Evolutionary conservation across 2,329 filamentous ascomycete genomes (phyloP), one percentile per base, ranked within the genome.

Genomic region (Chrysoporthe cubensis): DNA sequence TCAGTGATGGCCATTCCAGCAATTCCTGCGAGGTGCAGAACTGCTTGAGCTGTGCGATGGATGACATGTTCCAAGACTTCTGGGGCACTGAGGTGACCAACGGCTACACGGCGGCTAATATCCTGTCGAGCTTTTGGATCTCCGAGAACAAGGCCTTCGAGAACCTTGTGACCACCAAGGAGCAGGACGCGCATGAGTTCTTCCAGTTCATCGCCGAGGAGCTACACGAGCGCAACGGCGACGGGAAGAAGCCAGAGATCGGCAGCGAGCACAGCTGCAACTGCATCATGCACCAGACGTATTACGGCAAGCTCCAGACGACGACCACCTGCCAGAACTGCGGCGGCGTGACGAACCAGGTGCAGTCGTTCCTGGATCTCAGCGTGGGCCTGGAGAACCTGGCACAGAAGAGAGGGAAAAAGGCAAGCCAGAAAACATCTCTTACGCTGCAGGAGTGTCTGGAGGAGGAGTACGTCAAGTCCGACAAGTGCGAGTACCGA

Each of bases 101-200:
- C 71, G 94, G 94, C 0, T 97, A 96, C 74, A 95, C 94, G 1
- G 93, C 94, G 1, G 91, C 96, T 9, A 94, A 93, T 74, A 93
- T 98, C 75, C 85, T 98, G 57, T 90, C 94, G 67, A 93, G 91
- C 13, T 94, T 94, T 75, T 97, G 94, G 94, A 92, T 94, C 73
- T 93, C 91, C 4, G 91, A 93, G 77, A 89, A 87, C 81, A 88
- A 86, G 77, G 86, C 87, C 0, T 90, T 90, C 70, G 87, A 92
- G 79, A 89, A 91, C 69, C 84, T 94, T 32, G 93, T 95, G 1
- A 96, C 94, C 13, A 97, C 96, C 74, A 93, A 94, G 74, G 95
- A 98, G 79, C 95, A 98, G 81, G 95, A 98, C 76, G 95, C 95
- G 0, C 95, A 98, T 76, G 95, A 98, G 77, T 98, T 97, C 80